Percentiles rank a stretch among this genome's conserved stretches.
Evolutionary conservation across 2,329 filamentous ascomycete species (phyloP).

Genomic region (Penicillium sp.): DNA sequence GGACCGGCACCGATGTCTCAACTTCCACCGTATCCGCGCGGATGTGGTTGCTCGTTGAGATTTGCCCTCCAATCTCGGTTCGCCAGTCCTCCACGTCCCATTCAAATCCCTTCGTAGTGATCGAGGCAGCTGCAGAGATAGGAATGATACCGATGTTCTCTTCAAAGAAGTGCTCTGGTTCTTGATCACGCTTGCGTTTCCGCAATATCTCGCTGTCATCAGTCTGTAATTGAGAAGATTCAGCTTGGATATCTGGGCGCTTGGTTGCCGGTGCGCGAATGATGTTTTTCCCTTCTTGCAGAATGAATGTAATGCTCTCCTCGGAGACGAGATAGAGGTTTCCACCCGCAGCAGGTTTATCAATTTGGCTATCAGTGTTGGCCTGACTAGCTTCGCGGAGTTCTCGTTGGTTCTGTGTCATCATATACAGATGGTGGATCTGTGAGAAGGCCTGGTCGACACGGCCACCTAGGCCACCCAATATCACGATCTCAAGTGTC

Average conservation of each 20-base stretch:
- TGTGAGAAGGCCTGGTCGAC: constrained; percentile 91
- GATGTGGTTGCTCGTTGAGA: constrained; percentile 82
- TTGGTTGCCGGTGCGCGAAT: constrained; percentile 60
- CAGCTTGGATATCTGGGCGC: constrained; percentile 8
- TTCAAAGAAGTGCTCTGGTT: constrained; percentile 54
- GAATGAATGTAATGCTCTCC: constrained; percentile 75
- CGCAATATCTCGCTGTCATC: neutral
- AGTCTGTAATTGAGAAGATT: neutral
- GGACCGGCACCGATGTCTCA: constrained; percentile 60
- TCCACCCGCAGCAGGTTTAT: constrained; percentile 38
- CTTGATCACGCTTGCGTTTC: constrained; percentile 8
- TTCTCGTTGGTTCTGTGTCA: constrained; percentile 36
- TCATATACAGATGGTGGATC: constrained; percentile 74
- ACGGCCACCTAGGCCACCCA: constrained; percentile 83
- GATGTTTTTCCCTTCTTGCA: constrained; percentile 65
- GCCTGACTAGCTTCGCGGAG: constrained; percentile 3
- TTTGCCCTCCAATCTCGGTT: constrained; percentile 68
- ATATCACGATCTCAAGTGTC: constrained; percentile 65
- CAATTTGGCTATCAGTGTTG: neutral
- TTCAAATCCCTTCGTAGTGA: constrained; percentile 76
- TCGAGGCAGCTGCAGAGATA: constrained; percentile 71
- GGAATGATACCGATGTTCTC: constrained; percentile 86
- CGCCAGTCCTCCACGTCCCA: constrained; percentile 88
- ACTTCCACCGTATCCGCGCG: constrained; percentile 60
- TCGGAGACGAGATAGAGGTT: constrained; percentile 77